Evolutionary conservation across 2,329 filamentous ascomycete species (phyloP), one percentile per base, ranked within the genome.

Genomic region (Stagonosporopsis rhizophila): DNA sequence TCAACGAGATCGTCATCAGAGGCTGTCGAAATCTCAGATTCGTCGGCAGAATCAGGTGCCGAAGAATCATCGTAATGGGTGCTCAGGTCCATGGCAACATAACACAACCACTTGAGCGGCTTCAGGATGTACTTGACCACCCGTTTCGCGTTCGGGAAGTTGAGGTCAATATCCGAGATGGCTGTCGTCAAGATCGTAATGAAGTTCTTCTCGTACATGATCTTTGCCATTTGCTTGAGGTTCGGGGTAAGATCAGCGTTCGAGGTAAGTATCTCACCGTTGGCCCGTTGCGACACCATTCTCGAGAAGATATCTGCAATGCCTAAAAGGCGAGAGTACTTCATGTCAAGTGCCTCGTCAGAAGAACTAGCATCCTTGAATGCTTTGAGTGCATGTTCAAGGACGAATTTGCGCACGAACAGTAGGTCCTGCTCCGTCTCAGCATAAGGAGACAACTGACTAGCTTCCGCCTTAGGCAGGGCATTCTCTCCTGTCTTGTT

Each of bases 131-230:
- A 96, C 79, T 98, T 99, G 69, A 99, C 92, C 14, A 93, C 93
- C 42, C 93, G 87, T 80, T 96, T 96, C 15, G 96, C 91, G 23
- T 91, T 89, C 0, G 94, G 93, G 76, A 96, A 97, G 65, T 96
- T 96, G 59, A 99, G 85, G 73, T 97, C 95, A 57, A 99, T 89
- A 68, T 99, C 96, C 17, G 95, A 92, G 66, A 99, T 93, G 1
- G 96, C 96, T 12, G 88, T 86, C 2, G 95, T 98, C 56, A 99
- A 79, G 44, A 94, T 90, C 22, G 90, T 86, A 59, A 98, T 88
- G 73, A 95, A 96, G 52, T 96, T 92, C 79, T 98, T 99, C 78
- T 99, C 95, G 68, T 96, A 98, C 95, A 99, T 99, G 58, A 97
- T 87, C 64, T 92, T 91, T 30, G 91, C 89, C 65, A 99, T 85